Evolutionary conservation across 2,329 filamentous ascomycete genomes (phyloP), one percentile per base, ranked within the genome.

Genomic region (Stemphylium beticola): DNA sequence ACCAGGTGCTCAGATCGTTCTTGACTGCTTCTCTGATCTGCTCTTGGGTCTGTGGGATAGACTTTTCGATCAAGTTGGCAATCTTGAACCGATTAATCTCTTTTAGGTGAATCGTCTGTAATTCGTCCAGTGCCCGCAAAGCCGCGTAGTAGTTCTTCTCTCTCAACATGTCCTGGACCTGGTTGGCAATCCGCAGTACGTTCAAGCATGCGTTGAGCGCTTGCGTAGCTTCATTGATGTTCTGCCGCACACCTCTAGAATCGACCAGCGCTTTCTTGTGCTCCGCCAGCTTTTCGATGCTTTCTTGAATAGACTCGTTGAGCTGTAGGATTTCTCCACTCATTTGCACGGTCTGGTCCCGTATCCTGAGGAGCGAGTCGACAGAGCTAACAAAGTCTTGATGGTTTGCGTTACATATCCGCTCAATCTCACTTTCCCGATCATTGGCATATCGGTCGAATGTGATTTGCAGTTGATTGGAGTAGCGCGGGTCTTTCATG

Each of bases 121-220:
- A 82, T 73, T 99, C 95, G 67, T 98, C 95, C 41, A 99, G 82
- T 4, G 93, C 93, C 65, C 96, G 93, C 46, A 99, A 82, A 2
- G 95, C 95, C 5, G 90, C 92, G 74, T 99, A 99, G 74, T 98
- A 96, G 65, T 92, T 96, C 78, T 97, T 96, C 77, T 92, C 93
- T 34, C 87, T 86, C 42, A 98, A 85, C 53, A 99, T 81, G 49
- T 98, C 95, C 73, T 97, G 92, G 3, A 96, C 91, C 69, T 96
- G 88, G 69, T 99, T 99, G 46, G 96, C 92, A 8, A 96, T 88
- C 53, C 93, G 89, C 33, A 99, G 78, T 32, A 99, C 95, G 72
- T 95, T 93, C 33, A 99, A 81, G 56, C 93, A 98, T 65, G 96
- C 92, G 65, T 91, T 91, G 54, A 99, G 79, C 2, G 93, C 93